phyloP scores from a whole-genome alignment of 345 rosid species.

The Acer campestre region DNA sequence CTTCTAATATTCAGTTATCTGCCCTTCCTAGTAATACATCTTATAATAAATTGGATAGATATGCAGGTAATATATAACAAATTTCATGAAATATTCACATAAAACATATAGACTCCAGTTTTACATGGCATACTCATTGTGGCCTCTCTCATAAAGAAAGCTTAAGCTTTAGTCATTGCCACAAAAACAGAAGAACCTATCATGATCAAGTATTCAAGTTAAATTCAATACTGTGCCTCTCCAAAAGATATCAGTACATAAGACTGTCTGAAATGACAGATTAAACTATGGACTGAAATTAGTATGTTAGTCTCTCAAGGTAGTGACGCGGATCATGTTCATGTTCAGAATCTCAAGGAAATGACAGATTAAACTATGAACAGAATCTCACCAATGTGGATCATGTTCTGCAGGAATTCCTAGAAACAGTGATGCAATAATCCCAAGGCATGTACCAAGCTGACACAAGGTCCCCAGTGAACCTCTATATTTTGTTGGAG shows the following conservation, averaged over 20 bases:
- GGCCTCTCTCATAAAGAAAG: background rate
- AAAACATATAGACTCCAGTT: background rate
- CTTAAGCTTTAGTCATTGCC: background rate
- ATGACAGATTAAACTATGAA: too few relatives aligned
- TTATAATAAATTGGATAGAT: background rate
- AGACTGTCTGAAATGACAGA: background rate
- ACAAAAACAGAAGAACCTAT: too few relatives aligned
- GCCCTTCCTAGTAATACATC: background rate
- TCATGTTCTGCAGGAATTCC: slow-evolving; percentile 65
- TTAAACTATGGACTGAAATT: background rate
- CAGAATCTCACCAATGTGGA: slow-evolving; percentile 66
- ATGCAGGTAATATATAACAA: background rate
- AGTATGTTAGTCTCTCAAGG: background rate
- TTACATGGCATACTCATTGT: background rate
- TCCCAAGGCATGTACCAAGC: slow-evolving; percentile 77
- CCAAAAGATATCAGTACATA: background rate
- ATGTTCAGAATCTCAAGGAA: too few relatives aligned
- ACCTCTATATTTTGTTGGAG: slow-evolving; percentile 79
- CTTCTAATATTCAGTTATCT: background rate
- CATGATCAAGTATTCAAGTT: background rate
- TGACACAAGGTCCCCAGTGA: slow-evolving; percentile 66
- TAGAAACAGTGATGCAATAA: slow-evolving; percentile 55
- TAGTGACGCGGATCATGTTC: too few relatives aligned
- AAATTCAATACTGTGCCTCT: background rate
- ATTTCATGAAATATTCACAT: background rate